Conservation (phyloP, 1,284 basidiomycete genomes). For the Veloboletus limbatus region DNA sequence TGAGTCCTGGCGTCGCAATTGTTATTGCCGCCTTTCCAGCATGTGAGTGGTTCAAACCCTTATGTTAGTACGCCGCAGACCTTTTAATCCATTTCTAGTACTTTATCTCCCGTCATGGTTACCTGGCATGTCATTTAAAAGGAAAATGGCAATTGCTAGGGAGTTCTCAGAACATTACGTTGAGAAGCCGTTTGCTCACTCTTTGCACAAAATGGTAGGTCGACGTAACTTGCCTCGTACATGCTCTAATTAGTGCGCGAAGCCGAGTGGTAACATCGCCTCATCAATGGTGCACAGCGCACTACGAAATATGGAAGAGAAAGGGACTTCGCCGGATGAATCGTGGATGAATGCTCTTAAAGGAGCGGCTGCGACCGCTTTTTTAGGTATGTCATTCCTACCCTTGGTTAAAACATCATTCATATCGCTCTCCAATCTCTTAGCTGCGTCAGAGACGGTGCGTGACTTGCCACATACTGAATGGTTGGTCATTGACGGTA, state of each 20-base stretch:
- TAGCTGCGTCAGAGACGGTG: constrained; percentile 17
- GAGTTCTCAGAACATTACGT: constrained; percentile 5
- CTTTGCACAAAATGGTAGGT: constrained; percentile 8
- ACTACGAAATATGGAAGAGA: constrained; percentile 9
- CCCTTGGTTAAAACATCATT: background rate
- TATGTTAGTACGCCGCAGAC: background rate
- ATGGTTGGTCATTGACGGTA: background rate
- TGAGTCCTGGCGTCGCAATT: constrained; percentile 10
- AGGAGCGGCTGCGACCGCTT: constrained; percentile 7
- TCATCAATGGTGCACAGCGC: constrained; percentile 18
- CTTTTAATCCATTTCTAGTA: background rate
- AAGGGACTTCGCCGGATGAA: background rate
- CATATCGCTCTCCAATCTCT: background rate
- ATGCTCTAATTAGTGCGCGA: background rate
- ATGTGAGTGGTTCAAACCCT: constrained; percentile 7
- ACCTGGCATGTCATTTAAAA: too few species aligned
- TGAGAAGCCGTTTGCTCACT: constrained; percentile 17
- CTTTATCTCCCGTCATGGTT: too few species aligned
- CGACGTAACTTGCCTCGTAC: background rate
- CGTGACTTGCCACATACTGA: background rate
- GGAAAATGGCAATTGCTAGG: constrained; percentile 5
- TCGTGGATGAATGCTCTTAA: constrained; percentile 9
- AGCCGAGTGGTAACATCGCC: background rate
- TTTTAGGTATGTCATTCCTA: constrained; percentile 9
- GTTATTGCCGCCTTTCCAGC: constrained; percentile 12